Base-by-base conservation (phyloP, 176 grass and related monocot genomes). In the Triticum monococcum region DNA sequence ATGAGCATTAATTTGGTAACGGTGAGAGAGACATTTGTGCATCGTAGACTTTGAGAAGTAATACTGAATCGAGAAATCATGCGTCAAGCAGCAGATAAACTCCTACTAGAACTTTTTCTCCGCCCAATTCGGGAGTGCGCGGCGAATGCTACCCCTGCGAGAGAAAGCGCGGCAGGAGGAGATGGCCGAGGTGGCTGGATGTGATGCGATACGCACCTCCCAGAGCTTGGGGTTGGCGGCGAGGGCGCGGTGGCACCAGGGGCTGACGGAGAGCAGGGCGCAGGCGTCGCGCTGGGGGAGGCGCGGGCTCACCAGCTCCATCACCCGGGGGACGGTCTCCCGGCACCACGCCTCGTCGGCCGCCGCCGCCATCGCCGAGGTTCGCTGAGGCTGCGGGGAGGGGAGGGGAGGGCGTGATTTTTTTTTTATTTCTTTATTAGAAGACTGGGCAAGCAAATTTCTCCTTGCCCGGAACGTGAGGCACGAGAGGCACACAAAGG, bases 221-320 rank as follows among this genome's bases (percentile, higher is more conserved):
- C 93, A 95, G 88, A 95, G 91, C 54, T 80, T 81, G 79, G 86
- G 84, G 80, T 83, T 84, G 57, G 91, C 73, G 63, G 92, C 78
- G 70, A 98, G 91, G 62, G 84, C 78, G 81, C 86, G 88, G 88
- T 95, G 83, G 93, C 93, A 98, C 86, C 86, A 92, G 12, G 91
- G 90, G 37, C 89, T 95, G 81, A 87, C 80, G 31, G 91, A 75
- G 62, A 98, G 86, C 28, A 98, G 83, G 12, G 90, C 79, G 84
- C 92, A 93, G 64, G 80, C 78, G 33, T 98, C 91, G 13, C 93
- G 90, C 93, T 91, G 93, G 4, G 86, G 56, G 4, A 98, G 86
- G 30, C 88, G 85, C 9, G 57, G 78, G 45, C 89, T 93, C 46
- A 98, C 89, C 86, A 98, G 92, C 78, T 86, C 90, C 87, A 98